A percentile compares a stretch with the other conserved stretches of the same genome.
Conservation (phyloP, 805 yeast species). For the Diddensiella transvaalensis region DNA sequence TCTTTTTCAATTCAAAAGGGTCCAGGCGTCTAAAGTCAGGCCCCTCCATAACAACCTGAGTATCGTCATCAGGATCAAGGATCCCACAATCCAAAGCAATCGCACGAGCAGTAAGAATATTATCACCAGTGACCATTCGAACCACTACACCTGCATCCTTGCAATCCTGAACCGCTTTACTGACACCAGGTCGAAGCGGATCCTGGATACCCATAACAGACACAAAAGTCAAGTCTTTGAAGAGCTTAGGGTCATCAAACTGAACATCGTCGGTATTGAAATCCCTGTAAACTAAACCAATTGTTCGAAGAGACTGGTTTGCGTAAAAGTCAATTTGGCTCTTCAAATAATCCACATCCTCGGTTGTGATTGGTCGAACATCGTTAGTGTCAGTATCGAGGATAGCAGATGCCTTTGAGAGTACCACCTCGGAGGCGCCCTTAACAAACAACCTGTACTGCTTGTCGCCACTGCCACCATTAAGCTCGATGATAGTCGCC, state of each 20-base stretch:
- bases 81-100: constrained; percentile 87
- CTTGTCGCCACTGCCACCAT: constrained; percentile 20
- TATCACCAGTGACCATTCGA: constrained; percentile 98
- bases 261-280: constrained; percentile 34
- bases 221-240: constrained; percentile 49
- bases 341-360: constrained; percentile 34
- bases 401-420: constrained; percentile 50
- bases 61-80: constrained; percentile 42
- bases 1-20: constrained; percentile 48
- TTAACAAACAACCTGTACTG: constrained; percentile 64
- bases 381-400: constrained; percentile 15
- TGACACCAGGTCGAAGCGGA: constrained; percentile 87
- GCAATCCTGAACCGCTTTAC: constrained; percentile 84
- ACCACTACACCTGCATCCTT: constrained; percentile 89
- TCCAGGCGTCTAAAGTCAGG: constrained; percentile 75
- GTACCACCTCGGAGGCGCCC: constrained; percentile 92
- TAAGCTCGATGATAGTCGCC: constrained; percentile 57
- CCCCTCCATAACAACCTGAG: constrained; percentile 83
- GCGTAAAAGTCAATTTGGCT: constrained; percentile 59
- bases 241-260: constrained; percentile 5
- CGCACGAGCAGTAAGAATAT: constrained; percentile 84
- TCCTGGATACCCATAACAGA: constrained; percentile 91
- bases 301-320: constrained; percentile 76
- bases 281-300: constrained; percentile 82
- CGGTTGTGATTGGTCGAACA: constrained; percentile 16